Evolutionary conservation across 768 basidiomycete species (phyloP).

Genomic region (Boletus pseudo-olivaceus): DNA sequence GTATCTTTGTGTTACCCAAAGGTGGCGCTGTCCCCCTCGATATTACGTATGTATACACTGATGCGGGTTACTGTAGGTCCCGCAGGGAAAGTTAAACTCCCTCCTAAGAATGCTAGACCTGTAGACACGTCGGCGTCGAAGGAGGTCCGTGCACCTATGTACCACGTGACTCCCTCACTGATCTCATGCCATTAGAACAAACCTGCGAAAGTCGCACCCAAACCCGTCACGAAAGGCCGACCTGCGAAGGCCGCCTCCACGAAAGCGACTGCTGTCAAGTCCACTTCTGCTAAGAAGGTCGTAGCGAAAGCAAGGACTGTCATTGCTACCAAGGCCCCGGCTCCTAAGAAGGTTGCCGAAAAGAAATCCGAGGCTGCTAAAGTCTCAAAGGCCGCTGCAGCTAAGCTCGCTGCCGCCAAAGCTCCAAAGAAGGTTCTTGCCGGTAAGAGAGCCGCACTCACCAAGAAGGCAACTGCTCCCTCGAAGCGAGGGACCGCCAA

Average conservation of each 20-base stretch:
- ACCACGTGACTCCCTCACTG: conserved; percentile 22
- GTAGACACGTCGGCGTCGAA: conserved; percentile 52
- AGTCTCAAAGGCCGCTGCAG: conserved; percentile 20
- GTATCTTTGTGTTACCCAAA: conserved; percentile 84
- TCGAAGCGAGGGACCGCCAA: conserved; percentile 56
- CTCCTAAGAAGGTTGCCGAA: conserved; percentile 41
- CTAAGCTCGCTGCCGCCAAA: conserved; percentile 17
- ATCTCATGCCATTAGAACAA: conserved; percentile 25
- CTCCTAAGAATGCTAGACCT: conserved; percentile 53
- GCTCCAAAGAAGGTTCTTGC: conserved; percentile 34
- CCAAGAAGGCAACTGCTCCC: conserved; percentile 39
- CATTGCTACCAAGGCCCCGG: conserved; percentile 31
- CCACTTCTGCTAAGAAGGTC: conserved; percentile 23
- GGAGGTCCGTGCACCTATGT: conserved; percentile 43
- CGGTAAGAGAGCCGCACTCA: conserved; percentile 29
- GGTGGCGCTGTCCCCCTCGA: conserved; percentile 41
- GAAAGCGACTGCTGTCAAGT: conserved; percentile 24
- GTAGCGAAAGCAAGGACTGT: conserved; percentile 37
- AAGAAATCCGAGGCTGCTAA: conserved; percentile 34
- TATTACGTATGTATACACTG: conserved; percentile 1
- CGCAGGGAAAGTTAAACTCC: conserved; percentile 62
- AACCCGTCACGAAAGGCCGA: conserved; percentile 21
- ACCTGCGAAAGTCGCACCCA: conserved; percentile 32
- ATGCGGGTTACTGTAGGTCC: conserved; percentile 29
- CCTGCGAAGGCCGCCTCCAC: conserved; percentile 27